Conservation (phyloP, 768 basidiomycete species). For the Leccinum olivaceopallidum region DNA sequence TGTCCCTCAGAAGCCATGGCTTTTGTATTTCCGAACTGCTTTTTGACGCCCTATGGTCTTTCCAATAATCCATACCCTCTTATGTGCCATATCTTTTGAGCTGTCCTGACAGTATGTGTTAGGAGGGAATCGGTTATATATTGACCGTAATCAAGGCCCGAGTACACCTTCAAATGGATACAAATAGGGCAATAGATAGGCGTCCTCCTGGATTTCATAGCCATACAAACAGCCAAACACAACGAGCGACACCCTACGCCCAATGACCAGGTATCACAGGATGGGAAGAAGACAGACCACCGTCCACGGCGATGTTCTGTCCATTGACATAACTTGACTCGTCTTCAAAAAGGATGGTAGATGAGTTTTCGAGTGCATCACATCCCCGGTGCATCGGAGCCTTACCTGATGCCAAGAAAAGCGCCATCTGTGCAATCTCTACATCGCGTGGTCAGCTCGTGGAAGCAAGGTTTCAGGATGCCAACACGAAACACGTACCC, state of each 20-base stretch:
- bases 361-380: constrained; percentile 9
- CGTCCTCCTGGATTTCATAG: background rate
- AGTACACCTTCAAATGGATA: background rate
- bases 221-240: background rate
- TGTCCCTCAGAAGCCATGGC: too few species aligned
- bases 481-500: constrained; percentile 44
- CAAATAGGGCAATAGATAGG: background rate
- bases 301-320: constrained; percentile 84
- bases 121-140: too few species aligned
- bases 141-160: background rate
- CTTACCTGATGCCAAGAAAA: constrained; percentile 88
- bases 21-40: too few species aligned
- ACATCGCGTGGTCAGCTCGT: constrained; percentile 15
- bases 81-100: too few species aligned
- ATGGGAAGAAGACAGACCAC: constrained; percentile 77
- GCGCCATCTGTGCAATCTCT: constrained; percentile 86
- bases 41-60: too few species aligned
- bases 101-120: too few species aligned
- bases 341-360: constrained; percentile 43
- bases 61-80: too few species aligned
- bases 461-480: constrained; percentile 15
- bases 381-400: constrained; percentile 1
- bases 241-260: constrained; percentile 39
- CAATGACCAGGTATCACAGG: constrained; percentile 78
- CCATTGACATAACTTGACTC: constrained; percentile 93